Conservation (phyloP, 805 yeast species). For the Kodamaea laetipori region DNA sequence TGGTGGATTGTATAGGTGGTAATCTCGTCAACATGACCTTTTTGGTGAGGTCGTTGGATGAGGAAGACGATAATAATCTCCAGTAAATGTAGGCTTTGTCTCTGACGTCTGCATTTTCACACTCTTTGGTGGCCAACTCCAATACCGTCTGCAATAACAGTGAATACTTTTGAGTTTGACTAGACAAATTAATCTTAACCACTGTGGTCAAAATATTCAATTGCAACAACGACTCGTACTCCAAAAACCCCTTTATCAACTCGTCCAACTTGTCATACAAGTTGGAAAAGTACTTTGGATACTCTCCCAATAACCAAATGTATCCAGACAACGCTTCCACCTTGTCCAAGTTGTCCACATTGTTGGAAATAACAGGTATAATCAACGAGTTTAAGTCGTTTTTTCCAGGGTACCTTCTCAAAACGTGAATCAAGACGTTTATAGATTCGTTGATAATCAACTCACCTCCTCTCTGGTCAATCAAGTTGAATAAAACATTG, state of each 20-base stretch:
- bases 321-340: slow-evolving; percentile 58
- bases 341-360: slow-evolving; percentile 49
- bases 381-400: slow-evolving; percentile 51
- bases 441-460: slow-evolving; percentile 62
- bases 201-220: slow-evolving; percentile 59
- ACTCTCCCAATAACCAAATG: slow-evolving; percentile 74
- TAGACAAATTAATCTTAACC: slow-evolving; percentile 52
- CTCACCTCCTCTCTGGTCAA: slow-evolving; percentile 63
- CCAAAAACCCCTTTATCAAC: slow-evolving; percentile 55
- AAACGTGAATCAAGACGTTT: slow-evolving; percentile 60
- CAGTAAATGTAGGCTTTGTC: slow-evolving; percentile 80
- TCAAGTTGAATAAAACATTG: slow-evolving; percentile 58
- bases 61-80: slow-evolving; percentile 63
- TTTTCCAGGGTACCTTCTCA: slow-evolving; percentile 64
- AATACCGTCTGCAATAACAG: slow-evolving; percentile 57
- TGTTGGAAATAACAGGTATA: slow-evolving; percentile 54
- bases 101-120: slow-evolving; percentile 75
- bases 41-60: slow-evolving; percentile 44
- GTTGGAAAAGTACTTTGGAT: slow-evolving; percentile 59
- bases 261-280: slow-evolving; percentile 48
- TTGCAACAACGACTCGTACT: slow-evolving; percentile 63
- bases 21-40: slow-evolving; percentile 59
- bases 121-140: slow-evolving; percentile 61
- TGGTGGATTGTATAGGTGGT: slow-evolving; percentile 72
- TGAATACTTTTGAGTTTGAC: slow-evolving; percentile 32